Evolutionary conservation across 495 filamentous ascomycete species (phyloP), one percentile per base, ranked within the genome.

Genomic region (Penicillium odoratum): DNA sequence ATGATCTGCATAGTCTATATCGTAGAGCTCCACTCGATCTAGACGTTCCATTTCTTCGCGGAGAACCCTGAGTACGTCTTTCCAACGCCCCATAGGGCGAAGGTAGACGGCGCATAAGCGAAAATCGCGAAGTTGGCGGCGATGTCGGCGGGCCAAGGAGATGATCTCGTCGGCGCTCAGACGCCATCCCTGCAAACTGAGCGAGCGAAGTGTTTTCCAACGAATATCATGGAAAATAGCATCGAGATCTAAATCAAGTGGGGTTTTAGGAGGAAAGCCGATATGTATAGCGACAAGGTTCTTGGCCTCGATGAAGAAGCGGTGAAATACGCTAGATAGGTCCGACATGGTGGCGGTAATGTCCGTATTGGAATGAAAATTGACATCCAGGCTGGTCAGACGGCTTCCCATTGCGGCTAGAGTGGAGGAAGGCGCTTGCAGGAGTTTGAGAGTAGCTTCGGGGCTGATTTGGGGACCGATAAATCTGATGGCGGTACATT

Each of bases 151-250:
- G 7, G 81, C 71, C 0, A 91, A 66, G 3, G 67, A 61, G 48
- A 86, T 81, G 15, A 90, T 81, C 63, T 90, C 88, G 0, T 81
- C 70, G 0, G 81, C 79, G 30, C 78, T 57, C 5, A 91, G 68
- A 26, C 77, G 74, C 88, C 88, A 90, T 29, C 79, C 77, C 62
- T 87, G 82, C 34, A 91, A 79, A 18, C 86, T 85, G 48, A 91
- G 79, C 2, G 84, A 83, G 34, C 82, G 75, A 1, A 90, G 75
- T 4, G 79, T 79, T 46, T 81, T 78, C 83, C 85, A 88, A 16
- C 77, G 77, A 3, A 88, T 72, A 47, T 79, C 62, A 57, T 89
- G 86, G 64, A 91, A 88, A 13, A 91, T 71, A 0, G 76, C 70
- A 48, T 88, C 83, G 0, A 88, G 76, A 28, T 70, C 65, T 15